Conservation (phyloP, 352 stramenopile genomes). For the Pythium volutum region DNA sequence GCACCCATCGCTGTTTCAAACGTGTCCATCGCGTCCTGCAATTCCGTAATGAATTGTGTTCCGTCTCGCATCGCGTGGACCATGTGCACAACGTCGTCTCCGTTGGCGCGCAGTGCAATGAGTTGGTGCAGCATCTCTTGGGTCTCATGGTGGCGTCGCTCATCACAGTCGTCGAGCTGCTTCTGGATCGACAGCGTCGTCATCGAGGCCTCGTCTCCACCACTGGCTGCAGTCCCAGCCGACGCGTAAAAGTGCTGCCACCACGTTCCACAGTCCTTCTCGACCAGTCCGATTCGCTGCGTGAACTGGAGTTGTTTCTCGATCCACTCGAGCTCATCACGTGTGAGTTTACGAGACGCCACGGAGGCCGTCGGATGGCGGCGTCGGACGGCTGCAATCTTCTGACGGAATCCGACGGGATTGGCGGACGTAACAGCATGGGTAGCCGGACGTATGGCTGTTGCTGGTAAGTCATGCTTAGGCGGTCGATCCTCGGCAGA, state of each 20-base stretch:
- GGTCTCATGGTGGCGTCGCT: slow-evolving; percentile 27
- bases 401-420: slow-evolving; percentile 5
- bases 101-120: slow-evolving; percentile 27
- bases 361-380: slow-evolving; percentile 5
- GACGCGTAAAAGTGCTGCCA: slow-evolving; percentile 53
- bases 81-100: slow-evolving; percentile 33
- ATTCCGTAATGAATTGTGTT: slow-evolving; percentile 37
- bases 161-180: slow-evolving; percentile 36
- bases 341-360: slow-evolving; percentile 27
- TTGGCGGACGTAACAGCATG: background rate
- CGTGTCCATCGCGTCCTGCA: slow-evolving; percentile 50
- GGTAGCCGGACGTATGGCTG: slow-evolving; percentile 5
- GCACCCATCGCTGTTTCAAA: slow-evolving; percentile 41
- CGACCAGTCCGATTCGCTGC: slow-evolving; percentile 33
- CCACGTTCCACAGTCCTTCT: slow-evolving; percentile 50
- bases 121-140: slow-evolving; percentile 39
- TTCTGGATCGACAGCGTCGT: slow-evolving; percentile 38
- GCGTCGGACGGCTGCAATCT: slow-evolving; percentile 39
- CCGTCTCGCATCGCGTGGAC: slow-evolving; percentile 50
- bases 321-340: slow-evolving; percentile 49
- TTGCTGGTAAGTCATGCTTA: background rate
- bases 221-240: slow-evolving; percentile 9
- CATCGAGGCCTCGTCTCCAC: background rate
- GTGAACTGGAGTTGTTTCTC: slow-evolving; percentile 63
- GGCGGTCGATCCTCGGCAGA: slow-evolving; percentile 16